These are phyloP conservation scores for Acidomyces sp. DNA, from an alignment of 495 filamentous ascomycete species.

Conservation along the genomic window DNA sequence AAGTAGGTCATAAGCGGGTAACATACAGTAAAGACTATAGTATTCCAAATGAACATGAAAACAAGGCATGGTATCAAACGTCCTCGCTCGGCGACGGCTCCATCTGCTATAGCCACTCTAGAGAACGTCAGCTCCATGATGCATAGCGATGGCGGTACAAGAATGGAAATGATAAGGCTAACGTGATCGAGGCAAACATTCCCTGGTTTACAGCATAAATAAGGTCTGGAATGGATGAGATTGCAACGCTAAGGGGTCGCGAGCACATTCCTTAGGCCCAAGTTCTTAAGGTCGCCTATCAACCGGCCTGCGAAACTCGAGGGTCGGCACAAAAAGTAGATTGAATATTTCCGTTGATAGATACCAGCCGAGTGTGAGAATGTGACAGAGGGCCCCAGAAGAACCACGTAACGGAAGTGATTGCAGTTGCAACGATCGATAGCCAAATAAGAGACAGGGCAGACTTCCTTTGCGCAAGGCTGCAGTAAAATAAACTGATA, in stretches of 20 bases:
- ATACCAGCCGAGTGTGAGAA: constrained; percentile 81
- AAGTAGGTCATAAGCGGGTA: too few relatives aligned
- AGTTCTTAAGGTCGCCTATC: constrained; percentile 75
- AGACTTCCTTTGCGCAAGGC: constrained; percentile 90
- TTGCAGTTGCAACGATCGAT: constrained; percentile 85
- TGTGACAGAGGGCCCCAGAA: constrained; percentile 93
- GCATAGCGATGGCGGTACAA: not conserved
- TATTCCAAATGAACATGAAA: constrained; percentile 96
- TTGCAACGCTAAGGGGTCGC: constrained; percentile 71
- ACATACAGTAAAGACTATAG: constrained; percentile 59
- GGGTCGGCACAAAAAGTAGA: too few relatives aligned
- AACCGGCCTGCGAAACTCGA: too few relatives aligned
- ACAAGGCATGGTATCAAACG: constrained; percentile 87
- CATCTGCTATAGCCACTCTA: constrained; percentile 79
- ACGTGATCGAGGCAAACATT: constrained; percentile 91
- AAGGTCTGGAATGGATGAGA: constrained; percentile 70
- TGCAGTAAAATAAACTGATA: constrained; percentile 86
- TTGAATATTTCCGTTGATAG: too few relatives aligned
- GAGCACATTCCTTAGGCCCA: constrained; percentile 73
- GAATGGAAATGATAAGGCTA: constrained; percentile 51
- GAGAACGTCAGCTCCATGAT: not conserved
- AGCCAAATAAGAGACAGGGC: constrained; percentile 92
- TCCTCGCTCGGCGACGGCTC: constrained; percentile 83
- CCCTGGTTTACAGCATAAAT: constrained; percentile 91
- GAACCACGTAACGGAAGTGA: constrained; percentile 92